Evolutionary conservation across 768 basidiomycete species (phyloP), one percentile per base, ranked within the genome.

Genomic region (Crepidotus variabilis): DNA sequence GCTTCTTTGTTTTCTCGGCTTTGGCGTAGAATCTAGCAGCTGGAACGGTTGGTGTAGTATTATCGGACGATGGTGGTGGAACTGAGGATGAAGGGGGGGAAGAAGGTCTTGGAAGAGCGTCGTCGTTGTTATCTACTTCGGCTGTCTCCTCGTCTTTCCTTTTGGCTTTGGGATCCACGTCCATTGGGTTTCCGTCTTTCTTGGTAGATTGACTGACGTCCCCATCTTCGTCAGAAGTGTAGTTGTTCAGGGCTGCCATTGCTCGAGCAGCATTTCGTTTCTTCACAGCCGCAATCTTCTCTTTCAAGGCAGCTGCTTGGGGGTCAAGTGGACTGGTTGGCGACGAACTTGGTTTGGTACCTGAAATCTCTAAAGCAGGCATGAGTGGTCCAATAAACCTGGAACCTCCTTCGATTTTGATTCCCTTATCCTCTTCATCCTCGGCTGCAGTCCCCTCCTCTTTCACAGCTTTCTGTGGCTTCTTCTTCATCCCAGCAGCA

Each of bases 341-440:
- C 50, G 50, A 32, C 50, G 59, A 68, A n/a, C 69, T 57, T 68
- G 71, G 39, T 24, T 45, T 53, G 66, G 43, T 55, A 58, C 54
- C 48, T 33, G 68, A 68, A 48, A 62, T 72, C 62, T 61, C 43
- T 20, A 75, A 67, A 0, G 85, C 78, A 13, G 89, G 88, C 28
- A 87, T 72, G 43, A 82, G 67, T 21, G 89, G 88, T 2, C 87
- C 88, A 59, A 88, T 86, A 63, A 88, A 85, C 5, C 80, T 75
- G 24, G 62, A 70, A 43, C 46, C 35, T n/a, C 22, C 7, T 69
- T 67, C 54, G 32, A 81, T 73, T 65, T 78, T 81, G 60, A 77
- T 74, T 18, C 81, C 81, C 16, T 71, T 67, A 60, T 85, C 83
- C 57, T 79, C 78, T 14, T 72, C 78, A 10, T 74, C 77, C 21